Evolutionary conservation across 1,284 basidiomycete genomes (phyloP), one percentile per base, ranked within the genome.

Genomic region (Leccinum variabile): DNA sequence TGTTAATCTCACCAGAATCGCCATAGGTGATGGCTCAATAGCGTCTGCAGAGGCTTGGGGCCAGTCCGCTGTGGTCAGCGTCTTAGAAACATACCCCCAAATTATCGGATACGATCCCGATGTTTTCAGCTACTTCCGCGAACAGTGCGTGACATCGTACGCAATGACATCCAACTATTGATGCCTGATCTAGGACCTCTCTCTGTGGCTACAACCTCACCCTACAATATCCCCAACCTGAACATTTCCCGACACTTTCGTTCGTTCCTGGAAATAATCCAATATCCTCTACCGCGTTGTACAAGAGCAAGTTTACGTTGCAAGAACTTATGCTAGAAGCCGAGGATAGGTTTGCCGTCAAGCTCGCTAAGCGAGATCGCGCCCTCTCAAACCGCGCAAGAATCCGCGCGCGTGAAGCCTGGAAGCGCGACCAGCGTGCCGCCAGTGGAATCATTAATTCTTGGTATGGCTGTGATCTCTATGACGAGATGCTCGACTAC

Each of bases 81-180:
- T 87, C 33, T 75, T 91, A 13, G 83, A 89, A 74, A 90, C 89
- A 2, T 89, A 84, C 68, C 89, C 89, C 1, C 89, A 90, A 72
- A 75, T 91, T 33, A 89, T 91, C 54, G 85, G 82, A 28, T 91
- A 89, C 68, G 85, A 91, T 66, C 75, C 79, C 30, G 81, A 83
- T 9, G 86, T 89, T 2, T 86, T 83, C 68, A 78, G 85, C 60
- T 88, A 88, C 70, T 90, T 91, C 75, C 80, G 81, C 67, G 78
- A 84, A 67, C 87, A 89, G 88, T 89, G 66, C 62, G 85, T 80
- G 22, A n/a, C 54, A 39, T 22, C 25, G 50, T 49, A 30, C 10
- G 6, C 18, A 18, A 18, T 41, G 44, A 37, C 18, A 11, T 41
- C 25, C 3, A 52, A 25, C 14, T 35, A 13, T 54, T 57, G 52